Base-by-base conservation (phyloP, 106 monocot species). In the Iris macrosiphon region DNA sequence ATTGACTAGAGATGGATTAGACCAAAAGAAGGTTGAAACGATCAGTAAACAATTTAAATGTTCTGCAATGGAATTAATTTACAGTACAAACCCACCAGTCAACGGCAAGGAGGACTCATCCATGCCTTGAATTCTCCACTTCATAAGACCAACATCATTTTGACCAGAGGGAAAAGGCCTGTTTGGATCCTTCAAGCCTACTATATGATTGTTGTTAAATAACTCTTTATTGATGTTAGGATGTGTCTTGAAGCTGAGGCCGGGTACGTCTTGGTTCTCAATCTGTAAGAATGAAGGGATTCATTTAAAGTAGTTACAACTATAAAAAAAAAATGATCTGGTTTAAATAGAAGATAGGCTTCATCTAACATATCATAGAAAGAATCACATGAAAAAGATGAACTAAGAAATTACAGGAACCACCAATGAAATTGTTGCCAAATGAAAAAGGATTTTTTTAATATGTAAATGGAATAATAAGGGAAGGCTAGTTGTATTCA, bases 151-250 rank as follows among this genome's bases (percentile, higher is more conserved):
- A 66, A 79, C 82, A 68, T 86, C 92, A 68, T 86, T 82, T 74
- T 92, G 92, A 60, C 92, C 92, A 23, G 72, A 73, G 9, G 92
- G 92, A 16, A 92, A 92, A 29, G 92, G 92, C 25, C 86, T 72
- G 54, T 86, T 92, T 21, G 82, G 79, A 59, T 92, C 92, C 75
- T 86, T 92, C 43, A 79, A 69, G 15, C 82, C 86, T 40, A 92
- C 70, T 35, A 92, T 39, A 37, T 92, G 85, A 16, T 74, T 61
- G 40, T 45, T 79, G 71, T 82, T 92, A 60, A 92, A 92, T 31
- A 92, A 56, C 32, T 92, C 92, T 50, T 92, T 92, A 67, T 92
- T 92, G 70, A 92, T 86, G 57, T 92, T 86, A 18, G 92, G 92
- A 58, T 92, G 92, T 19, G 86, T 92, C 61, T 78, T 82, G 66